phyloP scores from a whole-genome alignment of 331 rosid genomes.

The Stylosanthes scabra region DNA sequence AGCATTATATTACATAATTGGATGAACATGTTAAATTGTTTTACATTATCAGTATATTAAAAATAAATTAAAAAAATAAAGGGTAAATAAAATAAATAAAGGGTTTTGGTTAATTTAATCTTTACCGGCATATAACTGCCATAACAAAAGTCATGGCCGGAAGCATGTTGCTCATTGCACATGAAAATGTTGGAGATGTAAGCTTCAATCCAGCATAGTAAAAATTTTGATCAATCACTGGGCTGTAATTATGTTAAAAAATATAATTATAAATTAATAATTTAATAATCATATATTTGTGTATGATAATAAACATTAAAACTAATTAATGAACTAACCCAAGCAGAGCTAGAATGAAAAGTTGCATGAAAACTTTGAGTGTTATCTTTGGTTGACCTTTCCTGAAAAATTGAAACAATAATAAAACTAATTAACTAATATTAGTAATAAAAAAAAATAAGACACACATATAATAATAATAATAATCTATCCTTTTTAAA shows the following conservation, averaged over 20 bases:
- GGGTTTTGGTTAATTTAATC: neutral
- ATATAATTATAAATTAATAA: conserved; percentile 21
- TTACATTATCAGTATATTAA: too few relatives aligned
- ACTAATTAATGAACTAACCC: conserved; percentile 60
- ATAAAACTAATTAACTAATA: neutral
- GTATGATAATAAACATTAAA: neutral
- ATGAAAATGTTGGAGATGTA: conserved; percentile 90
- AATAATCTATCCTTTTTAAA: too few relatives aligned
- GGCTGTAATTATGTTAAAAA: conserved; percentile 48
- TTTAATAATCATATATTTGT: neutral
- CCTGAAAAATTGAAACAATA: conserved; percentile 55
- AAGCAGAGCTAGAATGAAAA: conserved; percentile 78
- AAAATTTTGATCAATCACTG: conserved; percentile 94
- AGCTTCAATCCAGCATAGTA: conserved; percentile 91
- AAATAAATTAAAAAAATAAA: too few relatives aligned
- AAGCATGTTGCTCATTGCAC: conserved; percentile 96
- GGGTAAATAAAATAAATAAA: neutral
- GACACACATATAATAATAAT: neutral
- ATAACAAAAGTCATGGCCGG: conserved; percentile 96
- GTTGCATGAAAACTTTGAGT: conserved; percentile 66
- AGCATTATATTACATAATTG: too few relatives aligned
- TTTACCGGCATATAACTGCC: conserved; percentile 81
- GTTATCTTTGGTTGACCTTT: conserved; percentile 87
- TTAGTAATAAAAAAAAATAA: neutral
- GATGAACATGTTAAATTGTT: too few relatives aligned